Percentiles rank a stretch among this genome's conserved stretches.
Conservation (phyloP, 768 basidiomycete genomes). For the Tubosaeta sp. region DNA sequence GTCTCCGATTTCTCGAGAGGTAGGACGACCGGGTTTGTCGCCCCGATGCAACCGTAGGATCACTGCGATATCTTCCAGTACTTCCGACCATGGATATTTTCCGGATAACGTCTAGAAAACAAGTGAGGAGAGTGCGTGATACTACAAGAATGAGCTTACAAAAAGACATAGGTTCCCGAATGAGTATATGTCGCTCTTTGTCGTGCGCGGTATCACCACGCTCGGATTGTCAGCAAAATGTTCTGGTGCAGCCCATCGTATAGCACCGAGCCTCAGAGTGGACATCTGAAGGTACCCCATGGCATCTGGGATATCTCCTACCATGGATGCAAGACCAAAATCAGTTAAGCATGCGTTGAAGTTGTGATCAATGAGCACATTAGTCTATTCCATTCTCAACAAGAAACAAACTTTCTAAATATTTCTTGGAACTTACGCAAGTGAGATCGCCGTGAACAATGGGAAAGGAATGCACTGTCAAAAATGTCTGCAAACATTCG, state of each 20-base stretch:
- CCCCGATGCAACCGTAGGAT: constrained; percentile 7
- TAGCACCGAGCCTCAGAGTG: constrained; percentile 33
- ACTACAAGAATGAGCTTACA: constrained; percentile 11
- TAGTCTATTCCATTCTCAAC: constrained; percentile 2
- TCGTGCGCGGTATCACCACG: constrained; percentile 8
- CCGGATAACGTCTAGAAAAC: constrained; percentile 17
- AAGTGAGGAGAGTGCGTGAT: background rate
- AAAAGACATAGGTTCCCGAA: constrained; percentile 27
- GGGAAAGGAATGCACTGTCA: constrained; percentile 8
- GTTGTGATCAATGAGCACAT: constrained; percentile 7
- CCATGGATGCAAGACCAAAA: constrained; percentile 35
- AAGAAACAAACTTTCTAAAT: background rate
- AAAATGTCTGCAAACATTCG: background rate
- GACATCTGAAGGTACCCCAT: constrained; percentile 3
- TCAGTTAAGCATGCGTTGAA: constrained; percentile 38
- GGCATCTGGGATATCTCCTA: constrained; percentile 2
- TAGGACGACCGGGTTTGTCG: constrained; percentile 1
- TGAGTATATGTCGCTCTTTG: constrained; percentile 12
- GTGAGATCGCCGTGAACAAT: constrained; percentile 14
- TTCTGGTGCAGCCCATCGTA: constrained; percentile 43
- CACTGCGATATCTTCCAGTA: background rate
- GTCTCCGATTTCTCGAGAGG: background rate
- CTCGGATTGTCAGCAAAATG: constrained; percentile 9
- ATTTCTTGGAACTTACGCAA: constrained; percentile 1
- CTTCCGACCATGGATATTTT: constrained; percentile 3